phyloP scores from a whole-genome alignment of 257 asterid genomes.

The Echium plantagineum region DNA sequence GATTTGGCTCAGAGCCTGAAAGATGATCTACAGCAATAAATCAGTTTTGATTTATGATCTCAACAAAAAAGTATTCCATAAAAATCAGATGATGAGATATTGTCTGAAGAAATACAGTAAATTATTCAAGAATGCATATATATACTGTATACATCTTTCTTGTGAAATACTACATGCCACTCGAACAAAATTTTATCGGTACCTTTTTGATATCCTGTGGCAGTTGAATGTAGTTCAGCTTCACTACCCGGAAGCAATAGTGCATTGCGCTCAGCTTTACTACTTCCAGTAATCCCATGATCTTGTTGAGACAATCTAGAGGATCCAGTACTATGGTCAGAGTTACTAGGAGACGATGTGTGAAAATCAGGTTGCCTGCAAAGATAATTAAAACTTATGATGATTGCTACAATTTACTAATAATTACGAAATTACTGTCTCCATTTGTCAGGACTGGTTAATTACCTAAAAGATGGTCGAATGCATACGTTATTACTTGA shows the following conservation, averaged over 20 bases:
- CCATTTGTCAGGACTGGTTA: neutral
- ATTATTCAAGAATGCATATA: neutral
- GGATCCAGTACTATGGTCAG: constrained; percentile 82
- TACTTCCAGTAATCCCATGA: constrained; percentile 36
- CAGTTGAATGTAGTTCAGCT: constrained; percentile 7
- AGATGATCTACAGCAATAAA: constrained; percentile 24
- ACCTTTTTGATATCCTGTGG: constrained; percentile 26
- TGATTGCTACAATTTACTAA: constrained; percentile 7
- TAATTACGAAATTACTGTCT: neutral
- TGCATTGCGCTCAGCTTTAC: constrained; percentile 31
- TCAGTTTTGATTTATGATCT: neutral
- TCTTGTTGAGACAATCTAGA: constrained; percentile 33
- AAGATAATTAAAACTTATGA: constrained; percentile 15
- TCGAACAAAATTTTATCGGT: too few species aligned
- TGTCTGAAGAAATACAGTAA: neutral
- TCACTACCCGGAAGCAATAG: constrained; percentile 28
- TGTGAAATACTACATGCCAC: too few species aligned
- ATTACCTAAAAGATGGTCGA: constrained; percentile 62
- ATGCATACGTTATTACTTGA: constrained; percentile 8
- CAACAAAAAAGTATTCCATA: neutral
- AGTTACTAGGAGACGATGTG: constrained; percentile 63
- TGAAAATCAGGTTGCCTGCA: constrained; percentile 63
- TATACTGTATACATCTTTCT: too few species aligned
- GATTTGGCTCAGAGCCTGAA: constrained; percentile 25
- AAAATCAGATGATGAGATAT: neutral